phyloP scores from a whole-genome alignment of 305 asterid species.

The Petunia hybrid region DNA sequence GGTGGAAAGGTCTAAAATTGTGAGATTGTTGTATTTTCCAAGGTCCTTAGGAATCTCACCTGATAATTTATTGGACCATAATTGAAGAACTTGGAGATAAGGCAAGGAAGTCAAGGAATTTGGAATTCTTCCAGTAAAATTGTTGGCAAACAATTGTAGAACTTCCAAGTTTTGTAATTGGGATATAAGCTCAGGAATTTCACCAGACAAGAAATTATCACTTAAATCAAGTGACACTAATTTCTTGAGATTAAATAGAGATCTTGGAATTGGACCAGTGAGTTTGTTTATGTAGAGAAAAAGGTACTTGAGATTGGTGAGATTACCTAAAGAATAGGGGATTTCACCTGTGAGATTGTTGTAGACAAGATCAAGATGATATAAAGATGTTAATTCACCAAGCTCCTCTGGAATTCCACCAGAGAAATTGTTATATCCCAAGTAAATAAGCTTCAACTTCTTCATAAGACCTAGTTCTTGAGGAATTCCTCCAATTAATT shows the following conservation, averaged over 20 bases:
- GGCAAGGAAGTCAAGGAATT: conserved; percentile 61
- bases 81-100: conserved; percentile 73
- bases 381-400: conserved; percentile 53
- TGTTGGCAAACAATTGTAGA: conserved; percentile 78
- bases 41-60: conserved; percentile 71
- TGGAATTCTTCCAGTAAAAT: conserved; percentile 75
- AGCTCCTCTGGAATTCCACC: conserved; percentile 72
- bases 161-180: conserved; percentile 60
- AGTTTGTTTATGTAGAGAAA: conserved; percentile 77
- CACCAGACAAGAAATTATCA: conserved; percentile 70
- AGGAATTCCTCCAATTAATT: conserved; percentile 67
- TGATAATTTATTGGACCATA: conserved; percentile 73
- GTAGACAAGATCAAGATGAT: conserved; percentile 81
- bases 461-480: conserved; percentile 55
- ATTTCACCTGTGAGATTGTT: conserved; percentile 84
- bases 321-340: conserved; percentile 80
- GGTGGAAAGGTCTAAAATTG: conserved; percentile 81
- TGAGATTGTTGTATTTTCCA: conserved; percentile 70
- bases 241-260: conserved; percentile 57
- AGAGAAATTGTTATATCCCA: conserved; percentile 85
- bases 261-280: conserved; percentile 63
- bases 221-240: conserved; percentile 80
- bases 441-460: conserved; percentile 64
- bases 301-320: conserved; percentile 65
- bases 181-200: conserved; percentile 55